These are phyloP conservation scores for Nothopassalora personata DNA, from an alignment of 2,329 filamentous ascomycete genomes.

Conservation along the genomic window DNA sequence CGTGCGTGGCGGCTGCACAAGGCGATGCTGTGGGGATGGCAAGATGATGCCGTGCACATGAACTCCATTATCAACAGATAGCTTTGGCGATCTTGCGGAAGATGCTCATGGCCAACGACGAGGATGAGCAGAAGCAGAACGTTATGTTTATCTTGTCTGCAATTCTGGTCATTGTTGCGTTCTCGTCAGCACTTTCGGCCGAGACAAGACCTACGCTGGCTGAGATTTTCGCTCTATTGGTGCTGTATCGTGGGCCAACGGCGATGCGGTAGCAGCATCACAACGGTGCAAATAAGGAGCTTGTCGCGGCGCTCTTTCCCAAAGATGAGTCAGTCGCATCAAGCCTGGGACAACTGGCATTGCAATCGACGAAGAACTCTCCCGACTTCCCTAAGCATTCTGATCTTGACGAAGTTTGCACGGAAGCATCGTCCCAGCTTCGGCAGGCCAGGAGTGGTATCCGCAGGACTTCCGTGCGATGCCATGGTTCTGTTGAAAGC, in stretches of 20 bases:
- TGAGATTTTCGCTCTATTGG: constrained; percentile 25
- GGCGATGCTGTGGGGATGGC: constrained; percentile 7
- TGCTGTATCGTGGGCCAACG: constrained; percentile 21
- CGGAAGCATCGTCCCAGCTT: constrained; percentile 8
- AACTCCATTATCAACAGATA: constrained; percentile 26
- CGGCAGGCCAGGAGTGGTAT: constrained; percentile 5
- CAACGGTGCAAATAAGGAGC: constrained; percentile 7
- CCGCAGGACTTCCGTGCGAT: constrained; percentile 19
- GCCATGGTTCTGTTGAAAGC: constrained; percentile 4
- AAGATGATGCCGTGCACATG: constrained; percentile 23
- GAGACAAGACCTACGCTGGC: constrained; percentile 18
- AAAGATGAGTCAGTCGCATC: background rate
- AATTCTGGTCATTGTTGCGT: constrained; percentile 25
- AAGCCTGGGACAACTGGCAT: background rate
- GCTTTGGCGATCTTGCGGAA: constrained; percentile 24
- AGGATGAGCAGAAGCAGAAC: constrained; percentile 12
- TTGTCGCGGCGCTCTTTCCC: constrained; percentile 15
- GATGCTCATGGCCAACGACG: constrained; percentile 11
- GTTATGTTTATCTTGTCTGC: constrained; percentile 24
- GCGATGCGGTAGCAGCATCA: constrained; percentile 18
- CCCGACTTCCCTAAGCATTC: background rate
- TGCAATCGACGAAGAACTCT: background rate
- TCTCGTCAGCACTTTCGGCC: constrained; percentile 21
- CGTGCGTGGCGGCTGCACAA: constrained; percentile 8
- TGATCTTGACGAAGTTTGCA: constrained; percentile 4